phyloP scores from a whole-genome alignment of 768 basidiomycete species.

The Phaeotremella skinneri region DNA sequence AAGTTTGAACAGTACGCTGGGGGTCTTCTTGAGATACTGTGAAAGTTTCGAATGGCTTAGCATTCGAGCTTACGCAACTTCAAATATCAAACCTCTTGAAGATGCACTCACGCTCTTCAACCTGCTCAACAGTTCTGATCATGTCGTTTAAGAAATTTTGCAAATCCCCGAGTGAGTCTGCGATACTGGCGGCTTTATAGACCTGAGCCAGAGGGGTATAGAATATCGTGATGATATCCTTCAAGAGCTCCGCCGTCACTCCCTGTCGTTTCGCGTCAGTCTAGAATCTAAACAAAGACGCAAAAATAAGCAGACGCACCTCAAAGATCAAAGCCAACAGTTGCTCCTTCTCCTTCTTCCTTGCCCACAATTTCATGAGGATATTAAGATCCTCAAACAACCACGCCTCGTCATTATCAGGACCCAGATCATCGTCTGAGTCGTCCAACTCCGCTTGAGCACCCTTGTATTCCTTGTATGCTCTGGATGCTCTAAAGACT shows the following conservation, averaged over 20 bases:
- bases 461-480: conserved; percentile 71
- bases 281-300: conserved; percentile 1
- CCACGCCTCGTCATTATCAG: conserved; percentile 93
- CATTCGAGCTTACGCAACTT: neutral
- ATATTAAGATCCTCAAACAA: conserved; percentile 85
- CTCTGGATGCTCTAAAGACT: conserved; percentile 71
- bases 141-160: conserved; percentile 94
- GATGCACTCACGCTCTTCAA: conserved; percentile 69
- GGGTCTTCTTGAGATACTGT: conserved; percentile 81
- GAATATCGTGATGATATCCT: conserved; percentile 98
- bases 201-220: conserved; percentile 95
- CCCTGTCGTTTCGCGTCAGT: conserved; percentile 59
- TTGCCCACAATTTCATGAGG: conserved; percentile 71
- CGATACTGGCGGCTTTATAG: conserved; percentile 94
- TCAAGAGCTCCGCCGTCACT: conserved; percentile 86
- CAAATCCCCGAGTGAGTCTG: conserved; percentile 84
- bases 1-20: conserved; percentile 78
- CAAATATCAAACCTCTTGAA: neutral
- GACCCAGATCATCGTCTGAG: conserved; percentile 89
- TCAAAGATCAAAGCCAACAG: conserved; percentile 92
- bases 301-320: conserved; percentile 55
- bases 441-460: conserved; percentile 64
- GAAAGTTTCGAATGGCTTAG: neutral
- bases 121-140: conserved; percentile 85
- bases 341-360: conserved; percentile 83